Evolutionary conservation across 257 asterid genomes (phyloP).

Genomic region (Verbascum thapsus): DNA sequence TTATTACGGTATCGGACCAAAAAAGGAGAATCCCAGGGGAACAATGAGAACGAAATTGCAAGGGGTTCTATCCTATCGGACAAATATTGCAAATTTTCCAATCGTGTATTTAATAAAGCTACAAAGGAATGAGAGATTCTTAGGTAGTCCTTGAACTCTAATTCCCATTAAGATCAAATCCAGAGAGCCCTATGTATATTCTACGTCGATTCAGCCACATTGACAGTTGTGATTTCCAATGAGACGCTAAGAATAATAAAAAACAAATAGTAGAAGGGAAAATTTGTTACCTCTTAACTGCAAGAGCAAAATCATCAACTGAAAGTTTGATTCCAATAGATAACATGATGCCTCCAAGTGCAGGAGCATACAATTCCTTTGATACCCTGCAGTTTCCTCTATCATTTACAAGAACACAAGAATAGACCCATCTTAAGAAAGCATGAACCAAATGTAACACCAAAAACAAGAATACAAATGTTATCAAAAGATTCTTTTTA

Average conservation of each 20-base stretch:
- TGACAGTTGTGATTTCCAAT: too few species aligned
- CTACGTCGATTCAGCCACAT: too few species aligned
- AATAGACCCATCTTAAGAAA: slow-evolving; percentile 38
- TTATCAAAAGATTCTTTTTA: slow-evolving; percentile 7
- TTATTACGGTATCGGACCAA: too few species aligned
- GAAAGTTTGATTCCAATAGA: slow-evolving; percentile 96
- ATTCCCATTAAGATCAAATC: too few species aligned
- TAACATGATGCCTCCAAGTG: slow-evolving; percentile 98
- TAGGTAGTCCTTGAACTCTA: too few species aligned
- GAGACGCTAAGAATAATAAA: too few species aligned
- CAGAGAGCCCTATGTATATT: too few species aligned
- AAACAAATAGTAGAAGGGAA: slow-evolving; percentile 14
- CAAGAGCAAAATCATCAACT: slow-evolving; percentile 85
- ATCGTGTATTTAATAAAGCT: background rate
- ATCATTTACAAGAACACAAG: slow-evolving; percentile 49
- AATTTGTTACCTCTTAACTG: slow-evolving; percentile 70
- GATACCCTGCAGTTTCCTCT: slow-evolving; percentile 97
- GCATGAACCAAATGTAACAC: slow-evolving; percentile 24
- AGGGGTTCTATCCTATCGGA: too few species aligned
- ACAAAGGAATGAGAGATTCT: background rate
- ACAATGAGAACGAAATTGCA: too few species aligned
- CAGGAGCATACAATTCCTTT: slow-evolving; percentile 91
- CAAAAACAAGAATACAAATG: slow-evolving; percentile 21
- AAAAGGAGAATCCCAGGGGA: too few species aligned
- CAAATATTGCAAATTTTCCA: background rate